phyloP scores from a whole-genome alignment of 2,329 filamentous ascomycete genomes.

The Diplodia scrobiculata region DNA sequence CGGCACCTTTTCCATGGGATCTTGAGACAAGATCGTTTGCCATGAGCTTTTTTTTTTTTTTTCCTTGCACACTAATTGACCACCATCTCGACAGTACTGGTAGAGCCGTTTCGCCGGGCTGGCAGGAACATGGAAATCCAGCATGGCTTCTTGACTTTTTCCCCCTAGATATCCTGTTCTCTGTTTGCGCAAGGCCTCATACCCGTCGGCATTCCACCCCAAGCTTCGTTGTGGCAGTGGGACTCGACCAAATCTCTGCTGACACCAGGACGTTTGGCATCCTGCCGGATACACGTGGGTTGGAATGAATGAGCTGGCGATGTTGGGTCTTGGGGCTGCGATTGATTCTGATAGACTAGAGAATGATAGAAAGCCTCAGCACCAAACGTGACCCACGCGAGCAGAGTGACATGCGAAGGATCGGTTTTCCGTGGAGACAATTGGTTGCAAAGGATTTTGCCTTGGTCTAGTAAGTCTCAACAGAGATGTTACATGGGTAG shows the following conservation, averaged over 20 bases:
- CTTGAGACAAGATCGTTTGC: not conserved
- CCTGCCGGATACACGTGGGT: not conserved
- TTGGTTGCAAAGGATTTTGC: not conserved
- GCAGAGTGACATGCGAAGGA: not conserved
- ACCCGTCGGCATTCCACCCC: not conserved
- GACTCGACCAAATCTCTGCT: not conserved
- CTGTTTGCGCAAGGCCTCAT: not conserved
- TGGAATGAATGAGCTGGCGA: not conserved
- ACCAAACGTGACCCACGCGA: not conserved
- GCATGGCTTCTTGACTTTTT: not conserved
- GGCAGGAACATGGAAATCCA: not conserved
- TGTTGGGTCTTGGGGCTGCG: not conserved
- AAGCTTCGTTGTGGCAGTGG: not conserved
- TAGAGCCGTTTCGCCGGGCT: not conserved
- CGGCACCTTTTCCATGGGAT: not conserved
- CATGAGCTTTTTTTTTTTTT: not conserved
- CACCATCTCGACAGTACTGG: conserved; percentile 11
- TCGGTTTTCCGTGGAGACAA: not conserved
- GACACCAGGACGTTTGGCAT: not conserved
- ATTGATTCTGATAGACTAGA: conserved; percentile 7
- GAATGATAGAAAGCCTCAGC: conserved; percentile 6
- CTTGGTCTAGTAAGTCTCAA: not conserved
- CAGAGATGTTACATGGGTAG: not conserved
- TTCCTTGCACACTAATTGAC: not conserved
- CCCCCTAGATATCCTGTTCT: not conserved